These are phyloP conservation scores for Lactarius quietus DNA, from an alignment of 768 basidiomycete species.

Conservation along the genomic window DNA sequence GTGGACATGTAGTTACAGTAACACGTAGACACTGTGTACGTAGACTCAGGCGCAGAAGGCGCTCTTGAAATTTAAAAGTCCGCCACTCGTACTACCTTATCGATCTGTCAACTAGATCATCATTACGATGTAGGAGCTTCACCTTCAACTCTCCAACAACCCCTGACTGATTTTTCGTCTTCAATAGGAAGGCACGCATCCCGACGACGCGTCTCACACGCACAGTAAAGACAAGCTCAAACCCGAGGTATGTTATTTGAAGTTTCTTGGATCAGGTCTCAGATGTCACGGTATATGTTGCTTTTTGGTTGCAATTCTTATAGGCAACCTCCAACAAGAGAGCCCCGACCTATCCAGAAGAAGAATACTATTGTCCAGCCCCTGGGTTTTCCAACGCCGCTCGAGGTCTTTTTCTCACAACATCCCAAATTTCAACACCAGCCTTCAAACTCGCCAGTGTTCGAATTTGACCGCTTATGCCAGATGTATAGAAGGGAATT, in stretches of 20 bases:
- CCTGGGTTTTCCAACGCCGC: not conserved
- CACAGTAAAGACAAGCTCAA: not conserved
- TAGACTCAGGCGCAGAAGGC: no score
- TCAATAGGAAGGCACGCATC: not conserved
- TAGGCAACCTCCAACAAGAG: not conserved
- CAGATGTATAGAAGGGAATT: not conserved
- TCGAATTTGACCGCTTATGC: slow-evolving; percentile 17
- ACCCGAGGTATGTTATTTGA: not conserved
- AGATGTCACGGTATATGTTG: not conserved
- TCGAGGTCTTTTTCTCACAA: slow-evolving; percentile 20
- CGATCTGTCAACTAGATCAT: no score
- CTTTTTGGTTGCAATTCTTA: not conserved
- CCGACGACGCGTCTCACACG: not conserved
- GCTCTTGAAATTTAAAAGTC: not conserved
- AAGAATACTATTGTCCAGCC: not conserved
- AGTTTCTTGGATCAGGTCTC: not conserved
- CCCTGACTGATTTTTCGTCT: not conserved
- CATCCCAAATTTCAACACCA: slow-evolving; percentile 19
- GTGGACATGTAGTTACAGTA: no score
- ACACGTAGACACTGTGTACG: no score
- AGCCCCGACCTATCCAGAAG: not conserved
- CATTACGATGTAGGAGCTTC: no score
- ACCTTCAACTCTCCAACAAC: not conserved
- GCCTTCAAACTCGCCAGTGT: not conserved
- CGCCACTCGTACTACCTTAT: no score